A percentile compares a stretch with the other conserved stretches of the same genome.
Conservation (phyloP, 257 asterid genomes). For the Parsonsia alboflavescens region DNA sequence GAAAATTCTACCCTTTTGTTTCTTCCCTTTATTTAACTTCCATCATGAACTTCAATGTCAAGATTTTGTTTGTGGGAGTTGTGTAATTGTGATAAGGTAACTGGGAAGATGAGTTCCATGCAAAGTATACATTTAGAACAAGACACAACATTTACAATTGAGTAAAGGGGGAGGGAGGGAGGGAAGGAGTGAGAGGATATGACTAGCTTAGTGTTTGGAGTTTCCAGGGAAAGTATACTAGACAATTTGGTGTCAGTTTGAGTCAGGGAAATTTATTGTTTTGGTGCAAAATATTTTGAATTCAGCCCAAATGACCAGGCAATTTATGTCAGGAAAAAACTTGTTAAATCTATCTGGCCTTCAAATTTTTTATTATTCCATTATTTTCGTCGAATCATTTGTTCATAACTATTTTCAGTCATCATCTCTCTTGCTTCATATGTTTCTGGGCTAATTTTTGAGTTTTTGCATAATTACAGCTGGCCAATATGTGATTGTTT, state of each 20-base stretch:
- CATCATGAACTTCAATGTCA: background rate
- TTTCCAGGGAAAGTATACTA: background rate
- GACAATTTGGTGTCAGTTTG: background rate
- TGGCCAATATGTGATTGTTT: constrained; percentile 96
- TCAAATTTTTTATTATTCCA: background rate
- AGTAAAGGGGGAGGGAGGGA: background rate
- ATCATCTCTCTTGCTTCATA: background rate
- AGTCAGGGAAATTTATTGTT: background rate
- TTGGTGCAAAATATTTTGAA: background rate
- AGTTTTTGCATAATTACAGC: constrained; percentile 33
- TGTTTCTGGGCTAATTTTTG: constrained; percentile 4
- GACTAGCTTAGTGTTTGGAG: background rate
- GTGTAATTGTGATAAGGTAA: background rate
- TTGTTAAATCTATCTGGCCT: background rate
- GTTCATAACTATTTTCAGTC: background rate
- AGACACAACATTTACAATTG: background rate
- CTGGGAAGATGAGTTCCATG: background rate
- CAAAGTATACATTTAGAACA: background rate
- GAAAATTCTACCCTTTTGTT: background rate
- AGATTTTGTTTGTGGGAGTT: background rate
- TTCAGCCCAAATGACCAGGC: background rate
- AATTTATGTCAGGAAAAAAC: background rate
- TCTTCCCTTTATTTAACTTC: background rate
- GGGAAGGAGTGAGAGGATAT: background rate
- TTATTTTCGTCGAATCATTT: background rate